Base-by-base conservation (phyloP, 2,329 filamentous ascomycete species). In the Cadophora sp. region DNA sequence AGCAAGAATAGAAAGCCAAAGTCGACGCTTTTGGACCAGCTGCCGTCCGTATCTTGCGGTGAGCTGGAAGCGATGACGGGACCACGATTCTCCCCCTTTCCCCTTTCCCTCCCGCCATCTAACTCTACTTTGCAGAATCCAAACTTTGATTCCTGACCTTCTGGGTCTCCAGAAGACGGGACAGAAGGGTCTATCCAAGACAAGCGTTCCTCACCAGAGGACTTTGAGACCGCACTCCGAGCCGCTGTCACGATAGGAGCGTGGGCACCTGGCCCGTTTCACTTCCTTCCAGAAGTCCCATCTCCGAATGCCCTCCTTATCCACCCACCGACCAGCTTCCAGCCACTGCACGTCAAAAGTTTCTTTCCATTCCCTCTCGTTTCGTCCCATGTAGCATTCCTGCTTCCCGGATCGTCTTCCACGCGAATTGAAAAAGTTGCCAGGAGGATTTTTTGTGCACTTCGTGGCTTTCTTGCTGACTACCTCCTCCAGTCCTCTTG, bases 201-300 rank as follows among this genome's bases (percentile, higher is more conserved):
- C 24, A 33, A 48, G 58, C 22, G 39, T 60, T 60, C 48, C 60
- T 63, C 60, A 41, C 50, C 48, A 56, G 43, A 20, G 36, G 30
- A 47, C 30, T 27, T 50, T 41, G 48, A 64, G 62, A 60, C 62
- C 24, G 48, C 43, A 9, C 50, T 64, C 14, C 51, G 33, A 45
- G 39, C 62, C 62, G 62, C 62, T 64, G 62, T 64, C 62, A 64
- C 24, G 41, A 36, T 39, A n/a, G 43, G 24, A 41, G 56, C 53
- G 20, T 4, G 9, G 41, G n/a, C 55, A 48, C 9, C 27, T 48
- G 51, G 36, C 20, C 39, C 16, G 24, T 64, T 64, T 64, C 41
- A 58, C 24, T 39, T 58, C 62, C 39, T 64, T 48, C 51, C 20
- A 62, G 60, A 62, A 55, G 20, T 48, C 27, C 18, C 22, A 20